Conservation (phyloP, 2,329 filamentous ascomycete species). For the Metarhizium anisopliae region DNA sequence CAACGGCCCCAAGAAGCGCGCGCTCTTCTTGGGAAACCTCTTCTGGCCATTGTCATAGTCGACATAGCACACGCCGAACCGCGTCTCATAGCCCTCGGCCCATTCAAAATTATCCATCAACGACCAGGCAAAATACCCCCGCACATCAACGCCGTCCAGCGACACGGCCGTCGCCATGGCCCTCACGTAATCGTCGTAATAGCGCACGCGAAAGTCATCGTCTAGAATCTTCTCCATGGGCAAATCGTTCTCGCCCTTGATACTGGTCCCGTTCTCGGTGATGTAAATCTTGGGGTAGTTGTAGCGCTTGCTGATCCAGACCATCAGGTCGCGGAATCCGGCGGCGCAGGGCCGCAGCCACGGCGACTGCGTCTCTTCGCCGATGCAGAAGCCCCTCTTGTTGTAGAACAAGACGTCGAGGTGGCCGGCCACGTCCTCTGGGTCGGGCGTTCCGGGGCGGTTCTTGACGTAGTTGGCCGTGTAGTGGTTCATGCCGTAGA, state of each 20-base stretch:
- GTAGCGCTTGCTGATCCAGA: conserved; percentile 72
- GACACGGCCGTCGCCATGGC: conserved; percentile 66
- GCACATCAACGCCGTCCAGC: conserved; percentile 68
- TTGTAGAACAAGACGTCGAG: conserved; percentile 63
- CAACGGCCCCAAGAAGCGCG: conserved; percentile 52
- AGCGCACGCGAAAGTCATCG: conserved; percentile 73
- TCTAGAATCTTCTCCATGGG: conserved; percentile 61
- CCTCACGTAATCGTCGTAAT: conserved; percentile 68
- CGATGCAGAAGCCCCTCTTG: conserved; percentile 66
- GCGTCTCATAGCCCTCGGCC: conserved; percentile 84
- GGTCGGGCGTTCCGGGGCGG: conserved; percentile 48
- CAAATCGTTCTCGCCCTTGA: conserved; percentile 76
- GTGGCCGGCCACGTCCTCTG: conserved; percentile 66
- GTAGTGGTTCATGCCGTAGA: conserved; percentile 94
- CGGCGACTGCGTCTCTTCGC: conserved; percentile 70
- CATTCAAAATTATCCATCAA: conserved; percentile 88
- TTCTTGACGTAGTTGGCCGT: conserved; percentile 81
- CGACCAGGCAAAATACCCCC: conserved; percentile 79
- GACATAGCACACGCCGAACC: conserved; percentile 77
- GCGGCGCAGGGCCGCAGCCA: conserved; percentile 71
- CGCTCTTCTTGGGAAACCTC: conserved; percentile 77
- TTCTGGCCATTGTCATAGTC: conserved; percentile 75
- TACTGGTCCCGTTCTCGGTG: conserved; percentile 79
- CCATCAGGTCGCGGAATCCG: conserved; percentile 69
- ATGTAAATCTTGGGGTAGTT: conserved; percentile 71